A percentile compares a stretch with the other conserved stretches of the same genome.
Conservation (phyloP, 345 rosid species). For the Anacardium occidentale region DNA sequence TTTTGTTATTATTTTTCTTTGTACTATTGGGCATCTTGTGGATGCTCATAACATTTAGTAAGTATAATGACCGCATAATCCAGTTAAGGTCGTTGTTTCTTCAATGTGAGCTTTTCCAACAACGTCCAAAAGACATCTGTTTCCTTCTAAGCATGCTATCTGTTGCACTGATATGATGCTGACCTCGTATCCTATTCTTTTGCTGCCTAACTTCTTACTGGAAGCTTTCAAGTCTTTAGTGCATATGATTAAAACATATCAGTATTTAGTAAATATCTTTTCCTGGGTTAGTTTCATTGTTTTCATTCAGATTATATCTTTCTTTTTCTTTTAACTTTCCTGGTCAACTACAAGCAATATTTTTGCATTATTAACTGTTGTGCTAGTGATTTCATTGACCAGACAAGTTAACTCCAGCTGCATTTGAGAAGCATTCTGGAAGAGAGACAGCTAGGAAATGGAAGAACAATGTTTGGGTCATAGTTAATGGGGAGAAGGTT, state of each 20-base stretch:
- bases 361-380: slow-evolving; percentile 27
- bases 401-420: slow-evolving; percentile 96
- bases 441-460: slow-evolving; percentile 98
- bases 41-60: slow-evolving; percentile 15
- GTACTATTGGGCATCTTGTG: slow-evolving; percentile 6
- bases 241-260: slow-evolving; percentile 19
- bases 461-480: slow-evolving; percentile 99
- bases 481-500: slow-evolving; percentile 85
- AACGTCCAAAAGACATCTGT: not conserved
- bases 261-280: not conserved
- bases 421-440: slow-evolving; percentile 99
- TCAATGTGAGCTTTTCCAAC: slow-evolving; percentile 2
- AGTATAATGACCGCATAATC: slow-evolving; percentile 10
- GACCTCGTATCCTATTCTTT: not conserved
- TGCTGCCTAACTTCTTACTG: slow-evolving; percentile 12
- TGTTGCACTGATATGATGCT: slow-evolving; percentile 2
- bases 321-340: not conserved
- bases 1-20: slow-evolving; percentile 7
- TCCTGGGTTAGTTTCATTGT: not conserved
- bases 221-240: slow-evolving; percentile 11
- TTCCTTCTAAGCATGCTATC: not conserved
- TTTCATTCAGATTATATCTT: not conserved
- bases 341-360: not conserved
- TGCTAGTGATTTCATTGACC: slow-evolving; percentile 29
- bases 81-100: not conserved